Percentiles rank a stretch among this genome's conserved stretches.
These are phyloP conservation scores for Exophiala alcalophila DNA, from an alignment of 2,329 filamentous ascomycete species.

Conservation along the genomic window DNA sequence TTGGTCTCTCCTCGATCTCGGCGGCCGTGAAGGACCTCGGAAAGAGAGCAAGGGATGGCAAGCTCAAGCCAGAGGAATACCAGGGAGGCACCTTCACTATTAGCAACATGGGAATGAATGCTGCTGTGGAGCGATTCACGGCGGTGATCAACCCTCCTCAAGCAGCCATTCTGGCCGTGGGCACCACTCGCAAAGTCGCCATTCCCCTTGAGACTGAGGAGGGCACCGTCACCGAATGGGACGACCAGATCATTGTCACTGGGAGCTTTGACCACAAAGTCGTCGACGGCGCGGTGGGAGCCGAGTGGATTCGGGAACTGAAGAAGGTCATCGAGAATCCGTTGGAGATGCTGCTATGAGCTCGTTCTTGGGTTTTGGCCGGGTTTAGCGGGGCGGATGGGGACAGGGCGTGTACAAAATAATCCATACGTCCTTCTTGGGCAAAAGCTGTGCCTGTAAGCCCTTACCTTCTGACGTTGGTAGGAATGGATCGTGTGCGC, in stretches of 20 bases:
- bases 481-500: no score
- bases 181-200: slow-evolving; percentile 92
- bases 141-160: slow-evolving; percentile 99
- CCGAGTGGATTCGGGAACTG: slow-evolving; percentile 92
- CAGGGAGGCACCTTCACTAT: slow-evolving; percentile 99
- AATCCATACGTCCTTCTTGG: slow-evolving; percentile 19
- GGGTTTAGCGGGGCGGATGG: slow-evolving; percentile 27
- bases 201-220: slow-evolving; percentile 82
- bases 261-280: slow-evolving; percentile 99
- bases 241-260: slow-evolving; percentile 94
- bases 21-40: slow-evolving; percentile 90
- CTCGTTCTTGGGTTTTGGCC: slow-evolving; percentile 31
- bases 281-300: slow-evolving; percentile 91
- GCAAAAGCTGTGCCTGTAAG: slow-evolving; percentile 27
- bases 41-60: slow-evolving; percentile 92
- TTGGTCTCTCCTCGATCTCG: slow-evolving; percentile 86
- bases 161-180: slow-evolving; percentile 89
- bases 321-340: slow-evolving; percentile 99
- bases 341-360: slow-evolving; percentile 83
- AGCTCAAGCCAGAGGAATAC: slow-evolving; percentile 99
- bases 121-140: slow-evolving; percentile 92
- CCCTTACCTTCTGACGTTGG: no score
- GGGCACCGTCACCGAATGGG: slow-evolving; percentile 78
- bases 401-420: slow-evolving; percentile 28
- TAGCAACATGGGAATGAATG: slow-evolving; percentile 99